Evolutionary conservation across 495 filamentous ascomycete species (phyloP).

Genomic region (Talaromyces stipitatus): DNA sequence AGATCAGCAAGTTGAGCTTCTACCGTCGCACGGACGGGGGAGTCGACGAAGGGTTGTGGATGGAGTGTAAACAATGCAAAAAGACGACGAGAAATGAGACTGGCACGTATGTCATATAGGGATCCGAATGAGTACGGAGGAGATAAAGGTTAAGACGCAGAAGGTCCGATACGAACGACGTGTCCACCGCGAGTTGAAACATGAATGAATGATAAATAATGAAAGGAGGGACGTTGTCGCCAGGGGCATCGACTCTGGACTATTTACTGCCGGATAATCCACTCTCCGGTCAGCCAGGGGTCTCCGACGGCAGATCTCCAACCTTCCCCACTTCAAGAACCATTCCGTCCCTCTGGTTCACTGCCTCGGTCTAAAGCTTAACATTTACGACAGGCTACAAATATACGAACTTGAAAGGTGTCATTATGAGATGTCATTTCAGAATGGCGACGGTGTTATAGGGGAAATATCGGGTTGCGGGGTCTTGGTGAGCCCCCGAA

Average conservation of each 20-base stretch:
- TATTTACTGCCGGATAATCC: not conserved
- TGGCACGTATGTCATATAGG: not conserved
- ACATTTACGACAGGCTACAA: not conserved
- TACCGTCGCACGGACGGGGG: conserved; percentile 5
- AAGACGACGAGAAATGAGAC: not conserved
- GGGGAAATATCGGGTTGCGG: not conserved
- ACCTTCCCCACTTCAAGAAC: not conserved
- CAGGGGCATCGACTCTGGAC: not conserved
- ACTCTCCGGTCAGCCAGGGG: not conserved
- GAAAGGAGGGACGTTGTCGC: not conserved
- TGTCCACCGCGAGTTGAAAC: not conserved
- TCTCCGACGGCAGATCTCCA: not conserved
- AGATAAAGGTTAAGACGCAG: not conserved
- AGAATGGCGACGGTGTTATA: not conserved
- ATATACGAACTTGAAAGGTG: too few species aligned
- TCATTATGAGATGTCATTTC: too few species aligned
- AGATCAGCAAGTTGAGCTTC: not conserved
- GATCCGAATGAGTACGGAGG: not conserved
- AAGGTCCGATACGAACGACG: conserved; percentile 1
- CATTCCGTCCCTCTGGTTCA: conserved; percentile 56
- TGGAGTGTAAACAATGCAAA: not conserved
- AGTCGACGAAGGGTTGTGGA: not conserved
- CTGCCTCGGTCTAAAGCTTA: not conserved
- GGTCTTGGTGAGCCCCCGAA: not conserved
- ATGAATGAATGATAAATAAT: not conserved